Percentiles rank a stretch among this genome's conserved stretches.
Conservation (phyloP, 2,329 filamentous ascomycete species). For the Dendryphion nanum region DNA sequence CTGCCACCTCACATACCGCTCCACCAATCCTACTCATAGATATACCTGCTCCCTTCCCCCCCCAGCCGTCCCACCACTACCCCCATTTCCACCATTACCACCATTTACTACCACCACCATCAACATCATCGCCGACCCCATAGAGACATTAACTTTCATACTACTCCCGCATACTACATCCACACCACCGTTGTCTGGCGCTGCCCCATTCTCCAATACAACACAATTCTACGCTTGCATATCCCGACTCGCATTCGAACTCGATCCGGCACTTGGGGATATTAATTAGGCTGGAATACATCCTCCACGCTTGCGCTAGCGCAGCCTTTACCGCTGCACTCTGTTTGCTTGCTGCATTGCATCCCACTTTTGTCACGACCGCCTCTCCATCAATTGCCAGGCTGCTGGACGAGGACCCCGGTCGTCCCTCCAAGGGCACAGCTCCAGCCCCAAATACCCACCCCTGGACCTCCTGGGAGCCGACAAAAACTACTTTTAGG, state of each 20-base stretch:
- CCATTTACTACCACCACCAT: not conserved
- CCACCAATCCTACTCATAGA: conserved; percentile 24
- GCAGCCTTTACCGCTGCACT: conserved; percentile 25
- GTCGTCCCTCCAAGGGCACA: conserved; percentile 12
- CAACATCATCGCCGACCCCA: too few species aligned
- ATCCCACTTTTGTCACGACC: too few species aligned
- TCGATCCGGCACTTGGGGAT: conserved; percentile 17
- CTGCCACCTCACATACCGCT: conserved; percentile 13
- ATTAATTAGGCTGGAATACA: conserved; percentile 24
- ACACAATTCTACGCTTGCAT: too few species aligned
- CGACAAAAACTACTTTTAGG: conserved; percentile 21
- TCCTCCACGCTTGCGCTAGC: conserved; percentile 24
- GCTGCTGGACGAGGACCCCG: conserved; percentile 18
- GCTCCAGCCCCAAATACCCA: conserved; percentile 23
- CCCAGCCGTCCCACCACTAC: too few species aligned
- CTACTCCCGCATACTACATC: too few species aligned
- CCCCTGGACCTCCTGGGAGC: conserved; percentile 10
- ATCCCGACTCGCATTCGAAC: conserved; percentile 10
- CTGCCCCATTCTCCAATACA: not conserved
- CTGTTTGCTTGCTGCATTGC: too few species aligned
- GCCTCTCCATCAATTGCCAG: conserved; percentile 17
- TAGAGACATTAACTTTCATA: too few species aligned
- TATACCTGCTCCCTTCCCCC: conserved; percentile 16
- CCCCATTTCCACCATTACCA: too few species aligned
- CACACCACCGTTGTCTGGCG: too few species aligned